Conservation (phyloP, 1,284 basidiomycete species). For the Trichosporon sp. region DNA sequence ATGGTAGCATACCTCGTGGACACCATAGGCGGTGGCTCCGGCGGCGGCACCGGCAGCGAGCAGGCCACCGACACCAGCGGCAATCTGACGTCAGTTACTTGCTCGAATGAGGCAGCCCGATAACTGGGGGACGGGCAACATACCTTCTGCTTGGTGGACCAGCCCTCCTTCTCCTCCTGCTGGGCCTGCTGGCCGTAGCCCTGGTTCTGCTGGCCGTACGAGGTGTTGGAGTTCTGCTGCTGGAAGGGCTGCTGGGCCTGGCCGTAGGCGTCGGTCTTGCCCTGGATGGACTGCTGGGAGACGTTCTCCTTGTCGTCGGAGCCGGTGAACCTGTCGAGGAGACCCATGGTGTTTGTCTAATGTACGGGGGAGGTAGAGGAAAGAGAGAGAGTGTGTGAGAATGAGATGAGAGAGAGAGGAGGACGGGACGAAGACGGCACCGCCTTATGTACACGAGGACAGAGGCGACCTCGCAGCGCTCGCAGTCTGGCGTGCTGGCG, state of each 20-base stretch:
- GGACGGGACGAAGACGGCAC: neutral
- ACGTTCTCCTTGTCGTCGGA: slow-evolving; percentile 5
- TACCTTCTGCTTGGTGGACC: slow-evolving; percentile 4
- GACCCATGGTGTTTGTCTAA: neutral
- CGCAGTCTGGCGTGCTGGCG: neutral
- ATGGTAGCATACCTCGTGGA: neutral
- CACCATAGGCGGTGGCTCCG: neutral
- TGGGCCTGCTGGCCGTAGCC: slow-evolving; percentile 1
- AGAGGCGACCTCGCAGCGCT: no score
- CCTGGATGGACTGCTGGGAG: neutral
- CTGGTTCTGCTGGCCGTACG: neutral
- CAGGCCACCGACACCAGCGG: neutral
- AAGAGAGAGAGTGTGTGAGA: neutral
- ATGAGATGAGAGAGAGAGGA: neutral
- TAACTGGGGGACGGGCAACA: neutral
- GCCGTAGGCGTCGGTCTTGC: neutral
- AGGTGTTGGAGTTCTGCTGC: slow-evolving; percentile 1
- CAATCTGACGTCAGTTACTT: neutral
- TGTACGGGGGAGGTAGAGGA: neutral
- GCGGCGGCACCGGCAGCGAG: neutral
- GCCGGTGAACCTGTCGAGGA: slow-evolving; percentile 1
- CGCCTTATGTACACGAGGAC: neutral
- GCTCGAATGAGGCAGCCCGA: no score
- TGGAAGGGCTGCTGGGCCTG: neutral
- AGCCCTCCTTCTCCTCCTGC: slow-evolving; percentile 4